phyloP scores from a whole-genome alignment of 257 asterid genomes.

The Catharanthus roseus region DNA sequence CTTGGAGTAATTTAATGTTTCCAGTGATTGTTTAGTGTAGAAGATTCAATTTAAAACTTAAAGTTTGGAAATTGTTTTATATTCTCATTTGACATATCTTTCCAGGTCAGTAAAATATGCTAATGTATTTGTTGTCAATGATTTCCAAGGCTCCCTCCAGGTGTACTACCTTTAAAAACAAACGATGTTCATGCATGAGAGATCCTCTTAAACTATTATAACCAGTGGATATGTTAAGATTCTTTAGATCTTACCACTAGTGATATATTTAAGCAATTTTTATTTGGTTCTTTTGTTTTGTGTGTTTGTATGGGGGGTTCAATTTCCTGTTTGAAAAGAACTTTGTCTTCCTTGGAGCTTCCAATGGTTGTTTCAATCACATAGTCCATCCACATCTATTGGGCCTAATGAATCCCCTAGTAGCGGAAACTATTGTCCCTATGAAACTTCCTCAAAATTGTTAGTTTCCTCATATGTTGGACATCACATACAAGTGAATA shows the following conservation, averaged over 20 bases:
- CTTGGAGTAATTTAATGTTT: neutral
- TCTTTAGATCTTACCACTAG: neutral
- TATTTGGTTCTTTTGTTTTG: neutral
- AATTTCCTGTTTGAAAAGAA: slow-evolving; percentile 45
- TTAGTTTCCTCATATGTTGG: too few species aligned
- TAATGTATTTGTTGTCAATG: slow-evolving; percentile 90
- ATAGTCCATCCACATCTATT: slow-evolving; percentile 39
- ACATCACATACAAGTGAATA: too few species aligned
- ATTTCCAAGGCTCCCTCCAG: slow-evolving; percentile 92
- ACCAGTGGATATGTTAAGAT: neutral
- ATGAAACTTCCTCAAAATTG: too few species aligned
- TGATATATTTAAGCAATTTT: neutral
- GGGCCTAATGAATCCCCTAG: slow-evolving; percentile 39
- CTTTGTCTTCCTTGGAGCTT: slow-evolving; percentile 90
- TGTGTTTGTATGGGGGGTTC: slow-evolving; percentile 11
- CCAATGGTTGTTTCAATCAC: slow-evolving; percentile 62
- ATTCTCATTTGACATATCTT: slow-evolving; percentile 17
- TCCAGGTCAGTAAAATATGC: slow-evolving; percentile 95
- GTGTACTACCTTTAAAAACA: slow-evolving; percentile 31
- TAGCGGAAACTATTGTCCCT: too few species aligned
- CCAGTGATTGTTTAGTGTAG: neutral
- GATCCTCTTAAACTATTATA: neutral
- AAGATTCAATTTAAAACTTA: neutral
- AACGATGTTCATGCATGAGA: slow-evolving; percentile 7
- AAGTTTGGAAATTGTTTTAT: neutral